Evolutionary conservation across 495 filamentous ascomycete species (phyloP), one percentile per base, ranked within the genome.

Genomic region (Usnea hakonensis): DNA sequence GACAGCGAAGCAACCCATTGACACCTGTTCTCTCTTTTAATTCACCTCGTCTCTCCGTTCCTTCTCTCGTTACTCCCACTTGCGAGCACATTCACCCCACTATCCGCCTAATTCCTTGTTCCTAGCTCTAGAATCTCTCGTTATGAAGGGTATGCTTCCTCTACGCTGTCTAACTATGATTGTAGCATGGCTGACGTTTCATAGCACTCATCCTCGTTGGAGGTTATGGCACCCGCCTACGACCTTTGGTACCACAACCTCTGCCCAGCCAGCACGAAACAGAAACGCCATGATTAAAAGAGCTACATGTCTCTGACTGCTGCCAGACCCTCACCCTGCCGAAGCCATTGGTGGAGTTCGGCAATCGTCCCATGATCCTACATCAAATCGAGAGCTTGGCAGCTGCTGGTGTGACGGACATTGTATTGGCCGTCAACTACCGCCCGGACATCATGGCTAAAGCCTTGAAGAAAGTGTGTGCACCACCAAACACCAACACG

Each of bases 191-290:
- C 48, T 64, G 36, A 63, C 21, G 32, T 30, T 56, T 36, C 63
- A 68, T 75, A 98, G 94, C 94, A 76, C 86, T 98, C 72, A 97
- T 98, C 87, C 93, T 98, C 72, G 94, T 98, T 76, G 94, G 94
- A 80, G 94, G 94, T 73, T 98, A 97, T 78, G 94, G 94, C 73
- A 98, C 94, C 76, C 93, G 94, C 77, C 86, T 98, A 68, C 90
- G 94, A 74, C 94, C 94, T 77, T 83, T 98, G 78, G 92, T 97
- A 89, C 77, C 90, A 85, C 37, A 56, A 61, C 65, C 64, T 68
- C 57, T 62, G 30, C 30, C n/a, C 40, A 43, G 19, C 38, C 58
- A 70, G 60, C 67, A 33, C 62, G 63, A 28, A 35, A n/a, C 53
- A 37, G 7, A 37, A 36, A 41, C 36, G 55, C 58, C 38, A 26